Conservation (phyloP, 2,329 filamentous ascomycete genomes). For the Cercospora beticola region DNA sequence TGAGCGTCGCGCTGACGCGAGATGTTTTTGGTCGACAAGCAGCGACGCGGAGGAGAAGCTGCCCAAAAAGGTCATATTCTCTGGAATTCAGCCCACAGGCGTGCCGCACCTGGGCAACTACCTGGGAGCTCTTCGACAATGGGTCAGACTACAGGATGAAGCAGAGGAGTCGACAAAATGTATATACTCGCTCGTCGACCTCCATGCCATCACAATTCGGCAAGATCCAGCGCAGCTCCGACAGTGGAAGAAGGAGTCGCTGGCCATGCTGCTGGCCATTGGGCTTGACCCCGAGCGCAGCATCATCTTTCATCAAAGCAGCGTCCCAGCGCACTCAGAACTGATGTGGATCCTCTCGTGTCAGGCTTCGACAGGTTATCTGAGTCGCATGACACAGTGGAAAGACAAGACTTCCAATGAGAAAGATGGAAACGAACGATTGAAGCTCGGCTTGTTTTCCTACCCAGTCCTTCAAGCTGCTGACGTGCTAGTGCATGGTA, state of each 20-base stretch:
- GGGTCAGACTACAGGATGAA: constrained; percentile 75
- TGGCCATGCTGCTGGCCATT: constrained; percentile 79
- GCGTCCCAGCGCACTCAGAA: constrained; percentile 72
- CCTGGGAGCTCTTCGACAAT: constrained; percentile 81
- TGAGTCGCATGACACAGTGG: constrained; percentile 99
- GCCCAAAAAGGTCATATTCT: constrained; percentile 68
- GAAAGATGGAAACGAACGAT: constrained; percentile 48
- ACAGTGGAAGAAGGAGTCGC: constrained; percentile 67
- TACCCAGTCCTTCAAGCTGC: constrained; percentile 96
- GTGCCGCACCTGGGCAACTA: constrained; percentile 95
- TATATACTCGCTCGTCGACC: constrained; percentile 84
- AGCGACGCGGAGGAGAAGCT: constrained; percentile 4
- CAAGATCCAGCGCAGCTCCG: constrained; percentile 64
- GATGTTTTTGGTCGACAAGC: constrained; percentile 8
- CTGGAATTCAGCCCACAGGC: constrained; percentile 94
- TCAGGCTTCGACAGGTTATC: constrained; percentile 84
- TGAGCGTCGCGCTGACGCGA: background rate
- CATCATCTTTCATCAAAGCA: constrained; percentile 73
- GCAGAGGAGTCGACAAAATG: constrained; percentile 59
- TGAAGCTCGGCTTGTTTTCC: constrained; percentile 89
- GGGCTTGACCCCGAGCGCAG: constrained; percentile 77
- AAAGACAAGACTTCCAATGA: constrained; percentile 60
- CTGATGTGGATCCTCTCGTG: constrained; percentile 97
- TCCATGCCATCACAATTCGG: constrained; percentile 85
- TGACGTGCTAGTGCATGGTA: constrained; percentile 83